phyloP scores from a whole-genome alignment of 306 rosid genomes.

The Adenanthera pavonina region DNA sequence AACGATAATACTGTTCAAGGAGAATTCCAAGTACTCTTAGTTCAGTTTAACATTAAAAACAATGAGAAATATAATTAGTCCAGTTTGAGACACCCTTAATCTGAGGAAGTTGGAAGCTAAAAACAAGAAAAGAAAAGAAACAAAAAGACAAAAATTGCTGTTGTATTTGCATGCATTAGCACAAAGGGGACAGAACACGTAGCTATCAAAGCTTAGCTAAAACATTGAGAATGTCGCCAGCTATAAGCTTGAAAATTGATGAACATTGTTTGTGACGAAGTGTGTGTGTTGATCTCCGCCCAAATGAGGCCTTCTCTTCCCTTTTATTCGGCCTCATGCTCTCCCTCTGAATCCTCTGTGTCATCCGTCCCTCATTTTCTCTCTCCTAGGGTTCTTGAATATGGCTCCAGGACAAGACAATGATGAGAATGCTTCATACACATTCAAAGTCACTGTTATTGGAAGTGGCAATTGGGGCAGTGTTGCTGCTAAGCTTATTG shows the following conservation, averaged over 20 bases:
- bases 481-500: slow-evolving; percentile 91
- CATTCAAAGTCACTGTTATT: slow-evolving; percentile 71
- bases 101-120: neutral
- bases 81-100: neutral
- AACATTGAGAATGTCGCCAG: slow-evolving; percentile 59
- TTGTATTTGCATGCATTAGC: neutral
- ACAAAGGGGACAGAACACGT: neutral
- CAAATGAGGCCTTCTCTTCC: slow-evolving; percentile 32
- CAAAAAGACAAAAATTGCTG: neutral
- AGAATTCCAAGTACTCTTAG: neutral
- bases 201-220: neutral
- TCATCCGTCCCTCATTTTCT: neutral
- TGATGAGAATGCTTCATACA: slow-evolving; percentile 29
- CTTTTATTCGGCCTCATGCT: slow-evolving; percentile 19
- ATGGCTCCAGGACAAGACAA: slow-evolving; percentile 48
- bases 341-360: neutral
- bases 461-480: slow-evolving; percentile 99
- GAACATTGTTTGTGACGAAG: slow-evolving; percentile 55
- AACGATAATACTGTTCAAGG: neutral
- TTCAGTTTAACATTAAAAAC: neutral
- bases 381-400: neutral
- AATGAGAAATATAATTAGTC: neutral
- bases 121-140: neutral
- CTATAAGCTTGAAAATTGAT: slow-evolving; percentile 32
- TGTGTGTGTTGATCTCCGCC: slow-evolving; percentile 71